Evolutionary conservation across 2,329 filamentous ascomycete genomes (phyloP).

Genomic region (Xylaria sp.): DNA sequence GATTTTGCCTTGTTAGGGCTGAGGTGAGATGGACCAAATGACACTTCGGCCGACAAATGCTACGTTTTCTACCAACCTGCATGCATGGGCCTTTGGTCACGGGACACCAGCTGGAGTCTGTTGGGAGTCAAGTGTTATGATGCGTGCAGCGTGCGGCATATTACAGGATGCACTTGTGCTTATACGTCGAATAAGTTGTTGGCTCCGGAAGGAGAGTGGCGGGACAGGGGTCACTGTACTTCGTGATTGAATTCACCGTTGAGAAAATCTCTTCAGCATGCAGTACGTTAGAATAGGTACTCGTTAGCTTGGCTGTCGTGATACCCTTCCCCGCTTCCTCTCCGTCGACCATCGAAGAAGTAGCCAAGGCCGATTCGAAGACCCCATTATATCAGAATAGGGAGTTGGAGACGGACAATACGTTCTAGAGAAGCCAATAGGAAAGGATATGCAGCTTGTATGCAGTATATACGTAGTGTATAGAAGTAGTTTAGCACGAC

Average conservation of each 20-base stretch:
- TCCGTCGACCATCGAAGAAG: neutral
- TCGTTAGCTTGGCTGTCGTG: neutral
- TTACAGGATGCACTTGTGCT: slow-evolving; percentile 2
- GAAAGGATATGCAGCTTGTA: neutral
- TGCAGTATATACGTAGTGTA: neutral
- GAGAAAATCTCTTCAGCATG: neutral
- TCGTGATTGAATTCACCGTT: neutral
- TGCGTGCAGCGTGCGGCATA: neutral
- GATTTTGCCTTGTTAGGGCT: slow-evolving; percentile 20
- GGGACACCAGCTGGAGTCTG: slow-evolving; percentile 15
- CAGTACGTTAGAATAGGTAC: neutral
- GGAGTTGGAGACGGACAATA: neutral
- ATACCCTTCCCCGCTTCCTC: neutral
- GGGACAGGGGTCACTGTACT: slow-evolving; percentile 1
- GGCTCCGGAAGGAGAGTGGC: slow-evolving; percentile 8
- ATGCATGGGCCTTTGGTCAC: slow-evolving; percentile 30
- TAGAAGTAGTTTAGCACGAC: neutral
- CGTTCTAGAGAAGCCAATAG: neutral
- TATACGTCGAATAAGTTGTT: slow-evolving; percentile 2
- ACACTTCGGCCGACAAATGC: neutral
- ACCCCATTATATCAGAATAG: neutral
- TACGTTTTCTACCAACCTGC: slow-evolving; percentile 1
- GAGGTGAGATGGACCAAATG: slow-evolving; percentile 27
- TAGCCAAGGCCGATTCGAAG: neutral
- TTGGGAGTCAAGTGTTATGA: neutral